These are phyloP conservation scores for Blastobotrys indianensis DNA, from an alignment of 1,139 yeast genomes.

Conservation along the genomic window DNA sequence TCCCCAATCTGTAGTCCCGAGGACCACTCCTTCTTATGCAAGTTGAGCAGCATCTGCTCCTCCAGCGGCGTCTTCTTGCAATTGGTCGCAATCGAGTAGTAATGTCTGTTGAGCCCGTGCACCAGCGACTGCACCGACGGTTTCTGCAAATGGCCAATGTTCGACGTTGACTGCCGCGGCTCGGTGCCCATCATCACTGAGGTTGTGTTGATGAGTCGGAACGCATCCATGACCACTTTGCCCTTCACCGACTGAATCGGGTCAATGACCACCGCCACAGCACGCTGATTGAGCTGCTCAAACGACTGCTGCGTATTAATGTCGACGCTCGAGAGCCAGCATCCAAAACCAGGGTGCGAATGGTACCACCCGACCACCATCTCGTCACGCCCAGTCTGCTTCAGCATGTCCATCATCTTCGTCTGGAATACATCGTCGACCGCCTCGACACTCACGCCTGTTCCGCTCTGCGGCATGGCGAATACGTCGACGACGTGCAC, in stretches of 20 bases:
- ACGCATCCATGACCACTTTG: slow-evolving; percentile 97
- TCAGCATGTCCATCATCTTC: slow-evolving; percentile 98
- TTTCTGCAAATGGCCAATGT: slow-evolving; percentile 89
- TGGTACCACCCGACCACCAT: slow-evolving; percentile 99
- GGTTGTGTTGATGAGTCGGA: slow-evolving; percentile 85
- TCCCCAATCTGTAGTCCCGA: slow-evolving; percentile 78
- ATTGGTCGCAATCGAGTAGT: slow-evolving; percentile 91
- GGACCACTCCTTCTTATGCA: slow-evolving; percentile 96
- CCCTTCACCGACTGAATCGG: slow-evolving; percentile 98
- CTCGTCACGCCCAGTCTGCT: slow-evolving; percentile 97
- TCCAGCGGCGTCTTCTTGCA: slow-evolving; percentile 90
- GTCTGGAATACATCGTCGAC: slow-evolving; percentile 99
- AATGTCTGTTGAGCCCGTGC: slow-evolving; percentile 95
- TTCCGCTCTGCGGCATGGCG: slow-evolving; percentile 96
- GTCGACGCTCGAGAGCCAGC: slow-evolving; percentile 97
- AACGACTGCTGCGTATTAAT: slow-evolving; percentile 96
- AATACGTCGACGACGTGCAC: slow-evolving; percentile 96
- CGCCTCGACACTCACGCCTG: slow-evolving; percentile 98
- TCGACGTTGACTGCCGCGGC: slow-evolving; percentile 96
- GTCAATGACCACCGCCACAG: slow-evolving; percentile 96
- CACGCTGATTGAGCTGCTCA: slow-evolving; percentile 89
- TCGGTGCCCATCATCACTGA: slow-evolving; percentile 94
- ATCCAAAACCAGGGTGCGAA: slow-evolving; percentile 99
- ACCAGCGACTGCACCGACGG: slow-evolving; percentile 97
- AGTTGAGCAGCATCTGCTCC: slow-evolving; percentile 86